phyloP scores from a whole-genome alignment of 306 rosid genomes.

The Trifolium fragiferum region DNA sequence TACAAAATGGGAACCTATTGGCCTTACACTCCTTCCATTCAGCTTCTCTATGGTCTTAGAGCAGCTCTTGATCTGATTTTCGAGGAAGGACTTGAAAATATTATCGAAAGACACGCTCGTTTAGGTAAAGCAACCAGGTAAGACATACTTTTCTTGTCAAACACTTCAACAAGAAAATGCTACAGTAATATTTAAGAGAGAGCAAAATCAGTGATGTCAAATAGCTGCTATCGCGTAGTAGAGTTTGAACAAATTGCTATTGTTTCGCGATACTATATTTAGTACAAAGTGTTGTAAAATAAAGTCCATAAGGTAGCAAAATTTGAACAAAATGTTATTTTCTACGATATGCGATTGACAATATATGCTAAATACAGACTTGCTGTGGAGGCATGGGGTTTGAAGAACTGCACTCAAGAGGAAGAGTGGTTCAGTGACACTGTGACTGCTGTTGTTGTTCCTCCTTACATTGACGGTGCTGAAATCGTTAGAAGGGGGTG shows the following conservation, averaged over 20 bases:
- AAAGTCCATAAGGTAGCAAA: not conserved
- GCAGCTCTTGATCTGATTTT: slow-evolving; percentile 89
- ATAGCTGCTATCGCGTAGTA: not conserved
- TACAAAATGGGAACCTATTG: slow-evolving; percentile 88
- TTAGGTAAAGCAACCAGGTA: slow-evolving; percentile 92
- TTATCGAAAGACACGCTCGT: slow-evolving; percentile 84
- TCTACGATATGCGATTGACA: not conserved
- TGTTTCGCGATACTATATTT: not conserved
- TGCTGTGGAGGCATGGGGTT: slow-evolving; percentile 99
- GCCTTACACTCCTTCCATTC: slow-evolving; percentile 99
- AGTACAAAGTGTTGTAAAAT: not conserved
- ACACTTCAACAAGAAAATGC: slow-evolving; percentile 14
- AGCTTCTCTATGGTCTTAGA: slow-evolving; percentile 85
- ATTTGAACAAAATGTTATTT: not conserved
- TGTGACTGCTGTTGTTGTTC: slow-evolving; percentile 91
- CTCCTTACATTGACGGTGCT: slow-evolving; percentile 84
- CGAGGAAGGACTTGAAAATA: slow-evolving; percentile 97
- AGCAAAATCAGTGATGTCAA: slow-evolving; percentile 27
- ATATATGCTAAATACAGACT: slow-evolving; percentile 60
- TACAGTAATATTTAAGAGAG: not conserved
- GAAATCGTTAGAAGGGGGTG: slow-evolving; percentile 89
- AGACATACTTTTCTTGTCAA: slow-evolving; percentile 1
- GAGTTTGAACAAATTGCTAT: not conserved
- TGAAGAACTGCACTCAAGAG: slow-evolving; percentile 94
- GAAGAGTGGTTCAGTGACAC: slow-evolving; percentile 98